A percentile compares a stretch with the other conserved stretches of the same genome.
phyloP scores from a whole-genome alignment of 2,329 filamentous ascomycete genomes.

The Xylariaceae sp. region DNA sequence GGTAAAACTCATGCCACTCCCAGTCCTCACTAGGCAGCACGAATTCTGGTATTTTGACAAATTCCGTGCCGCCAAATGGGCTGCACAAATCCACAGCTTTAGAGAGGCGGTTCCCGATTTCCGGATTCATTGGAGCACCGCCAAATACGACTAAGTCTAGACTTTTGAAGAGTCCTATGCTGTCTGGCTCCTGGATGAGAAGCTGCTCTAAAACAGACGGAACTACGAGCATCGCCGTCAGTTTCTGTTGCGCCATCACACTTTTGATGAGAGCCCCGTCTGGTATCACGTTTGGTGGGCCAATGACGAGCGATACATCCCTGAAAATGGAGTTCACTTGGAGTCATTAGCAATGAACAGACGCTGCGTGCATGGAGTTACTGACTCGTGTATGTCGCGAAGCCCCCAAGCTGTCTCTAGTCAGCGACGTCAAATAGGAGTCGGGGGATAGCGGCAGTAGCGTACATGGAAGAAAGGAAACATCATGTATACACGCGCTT shows the following conservation, averaged over 20 bases:
- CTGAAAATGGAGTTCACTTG: conserved; percentile 21
- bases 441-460: background rate
- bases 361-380: background rate
- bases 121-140: conserved; percentile 18
- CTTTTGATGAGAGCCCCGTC: conserved; percentile 19
- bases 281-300: conserved; percentile 22
- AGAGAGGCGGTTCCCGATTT: conserved; percentile 12
- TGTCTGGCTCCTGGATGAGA: conserved; percentile 17
- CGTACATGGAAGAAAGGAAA: conserved; percentile 27
- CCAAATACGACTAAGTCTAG: conserved; percentile 20
- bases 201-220: conserved; percentile 22
- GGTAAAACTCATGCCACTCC: conserved; percentile 35
- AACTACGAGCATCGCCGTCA: conserved; percentile 16
- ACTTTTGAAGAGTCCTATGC: conserved; percentile 16
- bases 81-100: conserved; percentile 17
- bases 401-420: conserved; percentile 19
- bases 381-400: conserved; percentile 14
- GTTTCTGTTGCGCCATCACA: conserved; percentile 16
- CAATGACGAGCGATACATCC: conserved; percentile 19
- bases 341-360: background rate
- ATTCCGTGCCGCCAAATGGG: conserved; percentile 26
- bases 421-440: background rate
- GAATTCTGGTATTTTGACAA: conserved; percentile 18
- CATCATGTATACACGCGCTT: conserved; percentile 20
- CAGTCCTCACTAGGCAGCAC: conserved; percentile 26